Evolutionary conservation across 139 green algal species (phyloP).

Genomic region (Zygnema cylindricum): DNA sequence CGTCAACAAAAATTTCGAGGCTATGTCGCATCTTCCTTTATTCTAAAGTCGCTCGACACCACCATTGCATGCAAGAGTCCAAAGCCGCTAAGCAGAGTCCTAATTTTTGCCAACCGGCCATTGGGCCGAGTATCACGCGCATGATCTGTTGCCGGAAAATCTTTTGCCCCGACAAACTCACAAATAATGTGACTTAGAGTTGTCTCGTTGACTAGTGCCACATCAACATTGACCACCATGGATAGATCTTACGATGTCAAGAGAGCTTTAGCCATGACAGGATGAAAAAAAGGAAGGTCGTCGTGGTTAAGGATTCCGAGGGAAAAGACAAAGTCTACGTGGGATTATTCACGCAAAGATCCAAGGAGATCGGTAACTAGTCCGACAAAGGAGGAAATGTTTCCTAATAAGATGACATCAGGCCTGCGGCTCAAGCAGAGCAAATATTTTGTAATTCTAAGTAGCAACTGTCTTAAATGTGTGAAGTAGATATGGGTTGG

Average conservation of each 20-base stretch:
- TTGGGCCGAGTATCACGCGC: not conserved
- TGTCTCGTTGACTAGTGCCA: conserved; percentile 24
- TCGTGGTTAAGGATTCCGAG: too few relatives aligned
- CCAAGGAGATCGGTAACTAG: conserved; percentile 23
- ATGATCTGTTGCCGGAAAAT: conserved; percentile 18
- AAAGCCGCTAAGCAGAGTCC: too few relatives aligned
- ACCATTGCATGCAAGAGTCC: too few relatives aligned
- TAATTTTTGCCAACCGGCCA: too few relatives aligned
- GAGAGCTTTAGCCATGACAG: conserved; percentile 14
- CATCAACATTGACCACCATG: conserved; percentile 43
- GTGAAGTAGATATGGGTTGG: too few relatives aligned
- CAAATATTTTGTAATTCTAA: too few relatives aligned
- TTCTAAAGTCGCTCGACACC: too few relatives aligned
- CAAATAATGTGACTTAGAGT: not conserved
- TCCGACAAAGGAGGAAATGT: conserved; percentile 27
- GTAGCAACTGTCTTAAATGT: too few relatives aligned
- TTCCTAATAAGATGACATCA: conserved; percentile 36
- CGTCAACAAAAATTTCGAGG: too few relatives aligned
- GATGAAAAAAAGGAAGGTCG: conserved; percentile 35
- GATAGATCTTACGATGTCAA: conserved; percentile 4
- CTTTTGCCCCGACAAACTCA: too few relatives aligned
- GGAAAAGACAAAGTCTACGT: conserved; percentile 27
- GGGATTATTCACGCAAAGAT: not conserved
- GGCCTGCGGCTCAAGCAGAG: conserved; percentile 18
- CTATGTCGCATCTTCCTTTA: too few relatives aligned